Evolutionary conservation across 2,329 filamentous ascomycete genomes (phyloP).

Genomic region (Ceratocystis variospora): DNA sequence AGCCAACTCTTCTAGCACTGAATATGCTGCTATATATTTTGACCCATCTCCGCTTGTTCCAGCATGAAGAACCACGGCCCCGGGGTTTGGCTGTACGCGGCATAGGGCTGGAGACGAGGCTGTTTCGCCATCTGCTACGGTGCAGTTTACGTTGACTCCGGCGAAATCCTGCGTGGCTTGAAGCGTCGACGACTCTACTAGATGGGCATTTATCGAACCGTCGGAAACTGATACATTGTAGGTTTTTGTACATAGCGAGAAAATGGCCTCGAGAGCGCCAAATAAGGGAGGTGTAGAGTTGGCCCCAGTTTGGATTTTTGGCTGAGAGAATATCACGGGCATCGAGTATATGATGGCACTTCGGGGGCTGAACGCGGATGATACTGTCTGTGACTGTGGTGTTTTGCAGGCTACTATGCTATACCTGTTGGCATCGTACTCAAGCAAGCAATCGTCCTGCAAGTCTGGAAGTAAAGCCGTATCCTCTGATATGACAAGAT

Average conservation of each 20-base stretch:
- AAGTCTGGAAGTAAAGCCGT: constrained; percentile 20
- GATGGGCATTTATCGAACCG: not conserved
- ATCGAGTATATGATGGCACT: constrained; percentile 23
- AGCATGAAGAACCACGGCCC: not conserved
- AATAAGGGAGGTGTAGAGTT: constrained; percentile 14
- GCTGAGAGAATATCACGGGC: constrained; percentile 24
- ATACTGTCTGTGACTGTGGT: constrained; percentile 20
- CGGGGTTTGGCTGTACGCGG: not conserved
- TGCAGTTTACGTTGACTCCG: constrained; percentile 14
- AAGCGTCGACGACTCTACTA: constrained; percentile 4
- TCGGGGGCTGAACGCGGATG: constrained; percentile 19
- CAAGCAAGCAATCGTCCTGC: constrained; percentile 10
- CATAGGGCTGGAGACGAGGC: constrained; percentile 11
- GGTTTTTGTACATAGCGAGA: constrained; percentile 25
- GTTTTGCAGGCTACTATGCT: constrained; percentile 19
- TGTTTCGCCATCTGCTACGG: not conserved
- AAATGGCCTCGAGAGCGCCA: constrained; percentile 24
- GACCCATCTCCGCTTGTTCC: not conserved
- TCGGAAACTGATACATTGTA: constrained; percentile 19
- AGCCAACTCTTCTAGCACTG: constrained; percentile 13
- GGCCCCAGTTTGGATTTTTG: constrained; percentile 10
- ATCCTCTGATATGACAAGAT: constrained; percentile 13
- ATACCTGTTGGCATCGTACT: not conserved
- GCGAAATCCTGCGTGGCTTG: not conserved
- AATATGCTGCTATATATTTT: constrained; percentile 10